phyloP scores from a whole-genome alignment of 225 moss, liverwort and hornwort species.

The Marchantia polymorpha region DNA sequence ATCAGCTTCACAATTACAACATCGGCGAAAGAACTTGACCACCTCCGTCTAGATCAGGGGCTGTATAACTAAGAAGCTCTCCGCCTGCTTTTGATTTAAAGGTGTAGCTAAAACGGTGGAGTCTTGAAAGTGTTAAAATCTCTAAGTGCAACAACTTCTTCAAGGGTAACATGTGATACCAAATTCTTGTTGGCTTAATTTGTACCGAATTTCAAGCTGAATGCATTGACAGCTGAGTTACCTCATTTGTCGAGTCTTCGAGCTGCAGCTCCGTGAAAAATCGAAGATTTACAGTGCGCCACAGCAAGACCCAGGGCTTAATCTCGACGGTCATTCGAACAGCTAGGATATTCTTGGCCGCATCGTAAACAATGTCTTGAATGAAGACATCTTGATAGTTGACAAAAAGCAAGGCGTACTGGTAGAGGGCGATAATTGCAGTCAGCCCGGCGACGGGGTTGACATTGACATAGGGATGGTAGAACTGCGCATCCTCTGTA shows the following conservation, averaged over 20 bases:
- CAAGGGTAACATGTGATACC: too few species aligned
- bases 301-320: slow-evolving; percentile 55
- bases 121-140: too few species aligned
- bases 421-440: slow-evolving; percentile 38
- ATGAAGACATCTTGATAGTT: slow-evolving; percentile 59
- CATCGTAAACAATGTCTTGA: slow-evolving; percentile 43
- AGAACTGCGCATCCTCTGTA: slow-evolving; percentile 48
- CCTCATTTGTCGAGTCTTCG: slow-evolving; percentile 45
- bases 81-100: too few species aligned
- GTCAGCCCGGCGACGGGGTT: slow-evolving; percentile 24
- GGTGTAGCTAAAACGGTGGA: too few species aligned
- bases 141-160: too few species aligned
- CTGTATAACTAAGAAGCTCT: too few species aligned
- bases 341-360: slow-evolving; percentile 26
- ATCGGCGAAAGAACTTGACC: too few species aligned
- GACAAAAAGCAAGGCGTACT: slow-evolving; percentile 36
- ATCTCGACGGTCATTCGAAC: slow-evolving; percentile 38
- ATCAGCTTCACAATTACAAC: too few species aligned
- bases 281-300: slow-evolving; percentile 37
- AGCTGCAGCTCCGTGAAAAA: slow-evolving; percentile 39
- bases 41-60: too few species aligned
- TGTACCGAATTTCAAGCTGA: too few species aligned
- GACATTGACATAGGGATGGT: slow-evolving; percentile 47
- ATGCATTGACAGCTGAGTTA: slow-evolving; percentile 2
- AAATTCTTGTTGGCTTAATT: too few species aligned